Base-by-base conservation (phyloP, 371 early-diverging fungal genomes). In the Sporodiniella umbellata region DNA sequence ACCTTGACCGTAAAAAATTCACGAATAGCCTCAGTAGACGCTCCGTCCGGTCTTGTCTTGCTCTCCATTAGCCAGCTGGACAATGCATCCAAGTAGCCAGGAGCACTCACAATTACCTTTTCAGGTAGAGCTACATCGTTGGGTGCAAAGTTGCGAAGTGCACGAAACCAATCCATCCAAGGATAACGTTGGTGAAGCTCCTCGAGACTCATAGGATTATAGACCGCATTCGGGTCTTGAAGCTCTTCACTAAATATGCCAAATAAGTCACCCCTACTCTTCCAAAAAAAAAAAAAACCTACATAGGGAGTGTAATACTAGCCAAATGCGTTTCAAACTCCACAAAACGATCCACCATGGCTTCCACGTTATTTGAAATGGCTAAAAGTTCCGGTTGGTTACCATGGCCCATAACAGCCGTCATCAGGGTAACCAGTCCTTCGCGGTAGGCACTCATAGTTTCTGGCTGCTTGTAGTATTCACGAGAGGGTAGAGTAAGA, bases 321-420 rank as follows among this genome's bases (percentile, higher is more conserved):
- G 86, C 84, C 33, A 85, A 44, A 15, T 58, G 45, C 7, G 42
- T 68, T 47, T 85, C 86, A 47, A 85, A 75, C 3, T 57, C 67
- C 18, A 83, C 59, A 35, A 78, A 60, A 6, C 66, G 55, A 28
- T 63, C 56, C 3, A 78, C 79, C n/a, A 69, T 54, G 8, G 17
- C 23, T 15, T 49, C 45, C 17, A 68, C 33, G 2, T 66, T 51
- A 7, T 21, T 23, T 7, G 48, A 26, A 14, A 38, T 26, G 22
- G 62, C n/a, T n/a, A n/a, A n/a, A n/a, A n/a, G n/a, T n/a, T n/a
- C n/a, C n/a, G n/a, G n/a, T n/a, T n/a, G n/a, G n/a, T 23, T 47
- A n/a, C 31, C 21, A 1, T 30, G 8, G 2, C 17, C 35, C 3
- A 12, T 26, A 7, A 70, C 33, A 1, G 49, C 35, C 2, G 17